Evolutionary conservation across 192 early-diverging fungal genomes (phyloP).

Genomic region (Geosiphon pyriformis): DNA sequence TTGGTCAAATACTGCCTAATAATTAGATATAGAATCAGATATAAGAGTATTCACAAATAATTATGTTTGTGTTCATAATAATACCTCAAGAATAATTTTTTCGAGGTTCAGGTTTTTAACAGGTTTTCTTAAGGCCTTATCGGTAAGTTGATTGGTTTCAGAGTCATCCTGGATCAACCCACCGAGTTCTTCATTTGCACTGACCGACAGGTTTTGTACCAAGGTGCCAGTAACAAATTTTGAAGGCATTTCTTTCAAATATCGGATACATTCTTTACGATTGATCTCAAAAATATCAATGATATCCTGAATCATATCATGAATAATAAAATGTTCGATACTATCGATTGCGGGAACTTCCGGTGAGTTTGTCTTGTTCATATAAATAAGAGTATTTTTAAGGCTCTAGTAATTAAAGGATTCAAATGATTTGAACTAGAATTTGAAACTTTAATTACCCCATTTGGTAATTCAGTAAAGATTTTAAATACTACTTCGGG

Average conservation of each 20-base stretch:
- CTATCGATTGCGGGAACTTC: not conserved
- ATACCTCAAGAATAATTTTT: slow-evolving; percentile 21
- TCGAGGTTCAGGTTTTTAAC: slow-evolving; percentile 2
- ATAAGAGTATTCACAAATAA: not conserved
- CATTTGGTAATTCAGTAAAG: slow-evolving; percentile 34
- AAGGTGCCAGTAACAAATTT: slow-evolving; percentile 45
- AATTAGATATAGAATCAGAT: not conserved
- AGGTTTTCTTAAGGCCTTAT: not conserved
- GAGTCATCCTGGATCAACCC: not conserved
- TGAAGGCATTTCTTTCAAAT: slow-evolving; percentile 63
- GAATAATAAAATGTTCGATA: slow-evolving; percentile 63
- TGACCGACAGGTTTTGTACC: slow-evolving; percentile 12
- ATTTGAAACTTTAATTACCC: too few relatives aligned
- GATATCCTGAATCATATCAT: slow-evolving; percentile 77
- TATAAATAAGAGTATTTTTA: not conserved
- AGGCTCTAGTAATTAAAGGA: too few relatives aligned
- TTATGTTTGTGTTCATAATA: too few relatives aligned
- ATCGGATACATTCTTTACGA: slow-evolving; percentile 83
- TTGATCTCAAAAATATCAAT: slow-evolving; percentile 82
- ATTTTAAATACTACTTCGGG: slow-evolving; percentile 37
- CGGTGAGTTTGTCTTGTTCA: not conserved
- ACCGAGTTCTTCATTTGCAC: not conserved
- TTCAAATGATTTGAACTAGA: too few relatives aligned
- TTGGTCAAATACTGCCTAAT: slow-evolving; percentile 39
- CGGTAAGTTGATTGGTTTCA: not conserved